These are phyloP conservation scores for Stromatinia cepivora DNA, from an alignment of 2,329 filamentous ascomycete genomes.

Conservation along the genomic window DNA sequence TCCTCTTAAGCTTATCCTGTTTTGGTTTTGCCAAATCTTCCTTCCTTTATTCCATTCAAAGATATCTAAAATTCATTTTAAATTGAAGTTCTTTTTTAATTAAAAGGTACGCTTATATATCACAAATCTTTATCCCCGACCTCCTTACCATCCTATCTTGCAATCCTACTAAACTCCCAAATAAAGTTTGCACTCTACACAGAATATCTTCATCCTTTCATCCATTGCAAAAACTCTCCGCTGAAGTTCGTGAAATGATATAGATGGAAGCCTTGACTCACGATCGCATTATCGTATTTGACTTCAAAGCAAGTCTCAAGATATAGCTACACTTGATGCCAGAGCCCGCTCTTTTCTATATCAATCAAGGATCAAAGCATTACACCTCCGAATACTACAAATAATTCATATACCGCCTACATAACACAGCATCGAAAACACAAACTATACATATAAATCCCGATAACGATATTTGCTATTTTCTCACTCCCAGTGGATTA, in stretches of 20 bases:
- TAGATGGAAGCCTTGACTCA: neutral
- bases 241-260: slow-evolving; percentile 5
- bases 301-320: neutral
- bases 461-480: neutral
- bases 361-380: neutral
- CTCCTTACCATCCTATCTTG: no score
- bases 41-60: no score
- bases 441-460: neutral
- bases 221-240: no score
- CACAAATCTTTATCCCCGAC: no score
- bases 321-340: neutral
- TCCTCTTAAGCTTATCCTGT: no score
- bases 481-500: neutral
- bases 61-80: no score
- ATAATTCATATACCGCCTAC: neutral
- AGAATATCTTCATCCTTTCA: no score
- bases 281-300: neutral
- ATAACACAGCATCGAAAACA: neutral
- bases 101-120: no score
- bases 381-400: neutral
- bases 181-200: no score
- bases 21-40: no score
- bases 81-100: no score
- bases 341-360: neutral
- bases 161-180: no score